A percentile compares a stretch with the other conserved stretches of the same genome.
Conservation (phyloP, 1,284 basidiomycete species). For the Athelia sp. region DNA sequence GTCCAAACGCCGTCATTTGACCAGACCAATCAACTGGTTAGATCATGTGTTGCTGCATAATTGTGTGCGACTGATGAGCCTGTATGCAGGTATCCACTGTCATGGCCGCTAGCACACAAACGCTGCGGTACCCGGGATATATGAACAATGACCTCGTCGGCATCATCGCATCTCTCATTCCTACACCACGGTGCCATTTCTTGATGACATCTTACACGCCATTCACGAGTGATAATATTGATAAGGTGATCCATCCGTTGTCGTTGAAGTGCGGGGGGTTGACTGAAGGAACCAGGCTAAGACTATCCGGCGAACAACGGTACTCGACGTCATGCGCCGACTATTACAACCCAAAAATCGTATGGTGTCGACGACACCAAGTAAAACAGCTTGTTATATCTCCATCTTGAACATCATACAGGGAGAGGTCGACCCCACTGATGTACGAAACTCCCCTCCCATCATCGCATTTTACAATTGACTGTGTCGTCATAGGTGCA, state of each 20-base stretch:
- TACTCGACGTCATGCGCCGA: conserved; percentile 98
- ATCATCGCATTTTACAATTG: conserved; percentile 1
- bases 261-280: not conserved
- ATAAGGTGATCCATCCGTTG: conserved; percentile 55
- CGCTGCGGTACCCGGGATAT: conserved; percentile 95
- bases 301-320: conserved; percentile 88
- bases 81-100: conserved; percentile 79
- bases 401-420: conserved; percentile 99
- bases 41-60: conserved; percentile 14
- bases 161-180: conserved; percentile 95
- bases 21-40: conserved; percentile 91
- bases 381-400: conserved; percentile 93
- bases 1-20: conserved; percentile 89
- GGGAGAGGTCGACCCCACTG: conserved; percentile 96
- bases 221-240: conserved; percentile 94
- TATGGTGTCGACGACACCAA: conserved; percentile 93
- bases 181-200: conserved; percentile 98
- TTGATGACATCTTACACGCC: conserved; percentile 99
- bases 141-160: conserved; percentile 99
- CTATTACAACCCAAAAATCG: conserved; percentile 97
- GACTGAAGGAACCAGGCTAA: conserved; percentile 53
- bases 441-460: conserved; percentile 48
- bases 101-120: conserved; percentile 96
- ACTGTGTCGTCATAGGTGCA: conserved; percentile 62
- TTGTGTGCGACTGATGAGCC: not conserved